phyloP scores from a whole-genome alignment of 306 rosid species.

The Crotalaria pallida region DNA sequence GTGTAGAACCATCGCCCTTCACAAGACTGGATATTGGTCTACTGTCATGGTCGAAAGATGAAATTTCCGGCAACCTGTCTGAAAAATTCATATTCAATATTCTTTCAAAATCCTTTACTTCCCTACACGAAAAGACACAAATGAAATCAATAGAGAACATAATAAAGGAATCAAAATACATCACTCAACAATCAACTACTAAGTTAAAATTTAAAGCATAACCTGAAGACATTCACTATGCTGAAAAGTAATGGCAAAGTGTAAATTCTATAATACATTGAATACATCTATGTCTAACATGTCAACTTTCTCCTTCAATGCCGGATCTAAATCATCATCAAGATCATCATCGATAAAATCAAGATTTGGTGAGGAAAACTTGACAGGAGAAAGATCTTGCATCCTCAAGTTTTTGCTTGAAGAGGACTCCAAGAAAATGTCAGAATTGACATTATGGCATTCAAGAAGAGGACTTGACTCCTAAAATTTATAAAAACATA shows the following conservation, averaged over 20 bases:
- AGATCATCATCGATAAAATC: too few relatives aligned
- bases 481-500: constrained; percentile 32
- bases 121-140: neutral
- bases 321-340: too few relatives aligned
- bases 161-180: neutral
- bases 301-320: too few relatives aligned
- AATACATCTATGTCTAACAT: constrained; percentile 33
- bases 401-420: constrained; percentile 41
- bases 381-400: constrained; percentile 42
- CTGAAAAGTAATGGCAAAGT: neutral
- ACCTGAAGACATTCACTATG: neutral
- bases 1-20: too few relatives aligned
- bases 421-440: constrained; percentile 33
- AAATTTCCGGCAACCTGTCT: constrained; percentile 26
- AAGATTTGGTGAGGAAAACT: constrained; percentile 49
- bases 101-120: too few relatives aligned
- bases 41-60: neutral
- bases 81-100: too few relatives aligned
- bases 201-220: neutral
- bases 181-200: neutral
- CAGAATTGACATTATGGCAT: constrained; percentile 40
- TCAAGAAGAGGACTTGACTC: constrained; percentile 42
- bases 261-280: neutral
- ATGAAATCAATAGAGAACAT: neutral
- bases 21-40: too few relatives aligned